These are phyloP conservation scores for Polyporus tsugae DNA, from an alignment of 1,284 basidiomycete genomes.

Conservation along the genomic window DNA sequence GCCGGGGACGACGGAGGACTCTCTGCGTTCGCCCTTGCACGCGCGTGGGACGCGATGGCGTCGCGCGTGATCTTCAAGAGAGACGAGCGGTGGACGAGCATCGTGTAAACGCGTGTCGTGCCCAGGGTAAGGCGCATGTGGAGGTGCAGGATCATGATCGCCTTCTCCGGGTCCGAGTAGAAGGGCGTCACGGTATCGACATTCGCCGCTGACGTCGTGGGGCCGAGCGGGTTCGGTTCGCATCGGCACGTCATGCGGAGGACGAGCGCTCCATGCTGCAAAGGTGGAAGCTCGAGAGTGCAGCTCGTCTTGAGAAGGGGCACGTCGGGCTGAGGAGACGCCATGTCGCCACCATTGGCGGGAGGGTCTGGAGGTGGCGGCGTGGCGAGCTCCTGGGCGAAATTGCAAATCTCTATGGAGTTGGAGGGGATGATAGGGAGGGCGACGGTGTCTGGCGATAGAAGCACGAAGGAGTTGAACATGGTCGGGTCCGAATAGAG, in stretches of 20 bases:
- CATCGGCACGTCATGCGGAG: constrained; percentile 49
- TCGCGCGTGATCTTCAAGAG: constrained; percentile 36
- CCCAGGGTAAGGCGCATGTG: constrained; percentile 25
- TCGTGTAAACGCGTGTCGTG: constrained; percentile 40
- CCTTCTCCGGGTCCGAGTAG: constrained; percentile 44
- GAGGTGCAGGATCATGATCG: constrained; percentile 52
- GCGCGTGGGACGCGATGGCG: constrained; percentile 4
- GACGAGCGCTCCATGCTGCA: constrained; percentile 39
- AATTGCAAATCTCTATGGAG: constrained; percentile 50
- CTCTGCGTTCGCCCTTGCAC: neutral
- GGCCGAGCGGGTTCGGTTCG: constrained; percentile 53
- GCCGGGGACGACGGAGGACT: neutral
- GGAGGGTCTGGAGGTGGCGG: constrained; percentile 11
- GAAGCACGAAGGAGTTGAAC: constrained; percentile 45
- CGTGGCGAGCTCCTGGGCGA: constrained; percentile 34
- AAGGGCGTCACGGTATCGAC: constrained; percentile 36
- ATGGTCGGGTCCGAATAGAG: constrained; percentile 23
- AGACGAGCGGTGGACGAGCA: constrained; percentile 50
- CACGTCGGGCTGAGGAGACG: constrained; percentile 1
- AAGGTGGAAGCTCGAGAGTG: constrained; percentile 46
- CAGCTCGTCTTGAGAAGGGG: constrained; percentile 25
- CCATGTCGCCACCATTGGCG: neutral
- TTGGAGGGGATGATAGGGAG: constrained; percentile 49
- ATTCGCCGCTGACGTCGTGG: constrained; percentile 15
- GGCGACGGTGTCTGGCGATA: constrained; percentile 49